Evolutionary conservation across 2,329 filamentous ascomycete species (phyloP).

Genomic region (Diaporthe sp.): DNA sequence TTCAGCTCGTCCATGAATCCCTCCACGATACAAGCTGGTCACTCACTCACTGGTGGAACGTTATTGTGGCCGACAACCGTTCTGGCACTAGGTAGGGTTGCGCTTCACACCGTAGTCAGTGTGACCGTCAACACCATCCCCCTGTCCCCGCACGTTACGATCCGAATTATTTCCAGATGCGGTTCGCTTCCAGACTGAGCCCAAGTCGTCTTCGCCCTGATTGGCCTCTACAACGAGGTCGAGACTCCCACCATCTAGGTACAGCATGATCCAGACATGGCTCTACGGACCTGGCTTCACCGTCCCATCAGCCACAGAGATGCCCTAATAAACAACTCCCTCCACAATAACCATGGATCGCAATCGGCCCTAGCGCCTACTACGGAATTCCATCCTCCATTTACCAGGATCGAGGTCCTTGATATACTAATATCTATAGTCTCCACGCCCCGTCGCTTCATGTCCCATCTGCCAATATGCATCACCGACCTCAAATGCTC

Average conservation of each 20-base stretch:
- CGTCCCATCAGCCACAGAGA: background rate
- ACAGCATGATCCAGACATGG: background rate
- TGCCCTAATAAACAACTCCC: background rate
- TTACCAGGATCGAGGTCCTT: background rate
- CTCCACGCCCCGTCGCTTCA: background rate
- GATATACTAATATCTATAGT: background rate
- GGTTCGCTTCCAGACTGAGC: background rate
- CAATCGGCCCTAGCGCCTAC: background rate
- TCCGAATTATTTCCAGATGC: background rate
- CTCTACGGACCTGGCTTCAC: background rate
- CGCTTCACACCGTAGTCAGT: background rate
- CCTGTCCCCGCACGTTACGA: background rate
- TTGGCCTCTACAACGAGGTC: background rate
- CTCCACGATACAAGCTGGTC: background rate
- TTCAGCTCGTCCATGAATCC: no score
- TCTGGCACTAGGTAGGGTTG: background rate
- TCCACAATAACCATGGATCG: background rate
- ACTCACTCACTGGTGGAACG: slow-evolving; percentile 5
- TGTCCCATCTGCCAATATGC: background rate
- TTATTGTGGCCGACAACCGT: background rate
- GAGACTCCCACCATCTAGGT: background rate
- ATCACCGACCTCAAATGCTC: background rate
- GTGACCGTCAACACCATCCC: background rate
- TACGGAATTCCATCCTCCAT: background rate
- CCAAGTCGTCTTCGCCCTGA: background rate